phyloP scores from a whole-genome alignment of 371 early-diverging fungal species.

The Sporodiniella umbellata region DNA sequence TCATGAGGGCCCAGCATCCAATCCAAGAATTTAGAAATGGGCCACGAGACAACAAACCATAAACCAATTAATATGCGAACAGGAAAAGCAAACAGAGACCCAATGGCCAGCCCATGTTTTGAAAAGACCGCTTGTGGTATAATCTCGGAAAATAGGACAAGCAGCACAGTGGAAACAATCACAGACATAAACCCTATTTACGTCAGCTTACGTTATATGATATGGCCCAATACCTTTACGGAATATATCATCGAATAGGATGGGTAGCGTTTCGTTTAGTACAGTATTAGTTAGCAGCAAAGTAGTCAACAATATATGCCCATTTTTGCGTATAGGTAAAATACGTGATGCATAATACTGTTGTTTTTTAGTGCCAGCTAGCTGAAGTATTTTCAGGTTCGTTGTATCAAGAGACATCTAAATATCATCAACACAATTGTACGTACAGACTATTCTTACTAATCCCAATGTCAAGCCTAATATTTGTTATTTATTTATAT shows the following conservation, averaged over 20 bases:
- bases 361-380: conserved; percentile 65
- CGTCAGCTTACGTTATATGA: neutral
- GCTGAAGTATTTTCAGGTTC: conserved; percentile 53
- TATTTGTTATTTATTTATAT: conserved; percentile 39
- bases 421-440: neutral
- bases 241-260: conserved; percentile 66
- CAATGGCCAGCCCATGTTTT: conserved; percentile 75
- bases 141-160: conserved; percentile 86
- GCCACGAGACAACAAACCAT: conserved; percentile 72
- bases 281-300: conserved; percentile 77
- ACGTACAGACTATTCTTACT: too few relatives aligned
- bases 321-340: conserved; percentile 71
- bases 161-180: conserved; percentile 68
- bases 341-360: conserved; percentile 65
- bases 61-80: conserved; percentile 64
- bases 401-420: conserved; percentile 69
- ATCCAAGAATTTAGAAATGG: conserved; percentile 78
- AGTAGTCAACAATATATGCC: conserved; percentile 76
- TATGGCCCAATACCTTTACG: conserved; percentile 52
- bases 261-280: conserved; percentile 83
- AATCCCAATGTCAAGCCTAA: conserved; percentile 48
- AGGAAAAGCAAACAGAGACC: conserved; percentile 76
- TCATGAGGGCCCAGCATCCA: conserved; percentile 66
- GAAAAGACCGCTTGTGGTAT: conserved; percentile 85
- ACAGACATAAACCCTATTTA: conserved; percentile 65